Evolutionary conservation across 2,329 filamentous ascomycete species (phyloP).

Genomic region (Parasarocladium wereldwijsianum): DNA sequence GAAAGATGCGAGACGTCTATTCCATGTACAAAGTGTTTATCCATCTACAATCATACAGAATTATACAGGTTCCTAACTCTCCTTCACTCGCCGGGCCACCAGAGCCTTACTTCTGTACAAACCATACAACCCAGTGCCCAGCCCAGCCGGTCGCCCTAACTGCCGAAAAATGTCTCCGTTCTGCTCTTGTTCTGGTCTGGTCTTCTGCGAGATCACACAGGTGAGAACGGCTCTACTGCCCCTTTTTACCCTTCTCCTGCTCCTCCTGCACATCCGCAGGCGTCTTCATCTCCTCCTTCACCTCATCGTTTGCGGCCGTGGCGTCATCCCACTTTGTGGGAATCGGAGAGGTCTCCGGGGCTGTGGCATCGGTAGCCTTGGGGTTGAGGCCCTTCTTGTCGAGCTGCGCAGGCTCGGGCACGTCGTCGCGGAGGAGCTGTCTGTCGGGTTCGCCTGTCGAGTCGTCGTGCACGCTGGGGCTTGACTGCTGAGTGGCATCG

Average conservation of each 20-base stretch:
- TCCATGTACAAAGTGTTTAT: no score
- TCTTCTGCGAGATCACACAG: no score
- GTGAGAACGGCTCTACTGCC: no score
- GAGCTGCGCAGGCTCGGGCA: not conserved
- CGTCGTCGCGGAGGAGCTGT: conserved; percentile 1
- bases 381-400: conserved; percentile 3
- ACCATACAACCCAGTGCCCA: no score
- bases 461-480: not conserved
- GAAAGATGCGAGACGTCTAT: conserved; percentile 5
- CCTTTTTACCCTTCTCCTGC: conserved; percentile 5
- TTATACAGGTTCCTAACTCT: no score
- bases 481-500: not conserved
- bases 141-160: no score
- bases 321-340: conserved; percentile 15
- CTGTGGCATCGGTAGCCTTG: conserved; percentile 4
- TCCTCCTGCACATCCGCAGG: conserved; percentile 5
- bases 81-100: no score
- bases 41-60: no score
- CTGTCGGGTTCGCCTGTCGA: conserved; percentile 1
- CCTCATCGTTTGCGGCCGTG: conserved; percentile 13
- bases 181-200: no score
- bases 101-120: no score
- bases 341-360: not conserved
- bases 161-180: no score
- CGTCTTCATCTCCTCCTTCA: conserved; percentile 8